Conservation (phyloP, 164 flowering plant species). For the Magnolia sinica region DNA sequence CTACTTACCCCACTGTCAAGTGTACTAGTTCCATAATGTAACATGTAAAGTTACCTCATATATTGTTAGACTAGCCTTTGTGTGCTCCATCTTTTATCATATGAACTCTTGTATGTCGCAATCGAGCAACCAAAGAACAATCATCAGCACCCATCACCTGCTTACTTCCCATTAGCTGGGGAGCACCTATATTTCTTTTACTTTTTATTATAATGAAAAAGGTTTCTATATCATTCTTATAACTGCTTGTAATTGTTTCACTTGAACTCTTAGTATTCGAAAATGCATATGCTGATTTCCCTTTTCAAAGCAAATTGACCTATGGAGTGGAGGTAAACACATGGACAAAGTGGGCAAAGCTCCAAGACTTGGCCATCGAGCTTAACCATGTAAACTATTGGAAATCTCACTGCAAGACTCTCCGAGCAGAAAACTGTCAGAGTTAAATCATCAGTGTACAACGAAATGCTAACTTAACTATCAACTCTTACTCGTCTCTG, state of each 20-base stretch:
- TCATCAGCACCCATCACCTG: slow-evolving; percentile 74
- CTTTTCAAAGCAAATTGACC: slow-evolving; percentile 11
- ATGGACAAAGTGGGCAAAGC: slow-evolving; percentile 10
- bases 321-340: slow-evolving; percentile 6
- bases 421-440: slow-evolving; percentile 20
- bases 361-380: slow-evolving; percentile 19
- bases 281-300: slow-evolving; percentile 6
- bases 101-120: slow-evolving; percentile 62
- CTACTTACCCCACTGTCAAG: background rate
- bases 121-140: slow-evolving; percentile 62
- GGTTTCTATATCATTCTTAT: slow-evolving; percentile 20
- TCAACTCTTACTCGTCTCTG: slow-evolving; percentile 6
- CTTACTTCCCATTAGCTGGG: slow-evolving; percentile 55
- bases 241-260: slow-evolving; percentile 6
- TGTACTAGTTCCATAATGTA: slow-evolving; percentile 18
- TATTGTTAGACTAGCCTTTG: slow-evolving; percentile 61
- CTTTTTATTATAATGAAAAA: slow-evolving; percentile 21
- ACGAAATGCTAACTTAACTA: slow-evolving; percentile 3
- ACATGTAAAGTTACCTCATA: slow-evolving; percentile 73
- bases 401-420: slow-evolving; percentile 18
- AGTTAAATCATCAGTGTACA: slow-evolving; percentile 8
- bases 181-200: slow-evolving; percentile 35
- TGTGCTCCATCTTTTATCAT: slow-evolving; percentile 78
- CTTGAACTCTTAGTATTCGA: slow-evolving; percentile 11
- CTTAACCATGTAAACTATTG: slow-evolving; percentile 17